Conservation (phyloP, 1,139 yeast genomes). For the Sporopachydermia cereana region DNA sequence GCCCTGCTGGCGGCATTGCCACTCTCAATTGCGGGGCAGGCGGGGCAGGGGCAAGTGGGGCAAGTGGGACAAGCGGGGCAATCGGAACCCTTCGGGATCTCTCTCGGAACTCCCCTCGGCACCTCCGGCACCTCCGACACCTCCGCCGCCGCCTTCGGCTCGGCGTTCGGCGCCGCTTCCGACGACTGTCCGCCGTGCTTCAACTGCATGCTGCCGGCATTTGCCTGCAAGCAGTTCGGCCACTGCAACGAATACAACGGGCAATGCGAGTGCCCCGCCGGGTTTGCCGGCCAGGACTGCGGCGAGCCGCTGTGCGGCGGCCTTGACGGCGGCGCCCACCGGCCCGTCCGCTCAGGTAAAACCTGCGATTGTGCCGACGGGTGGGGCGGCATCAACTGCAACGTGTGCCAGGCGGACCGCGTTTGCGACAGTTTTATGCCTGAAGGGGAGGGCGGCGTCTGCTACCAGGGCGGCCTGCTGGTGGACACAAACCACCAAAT, state of each 20-base stretch:
- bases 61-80: too few relatives aligned
- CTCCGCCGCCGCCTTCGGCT: background rate
- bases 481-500: slow-evolving; percentile 77
- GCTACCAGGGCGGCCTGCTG: slow-evolving; percentile 79
- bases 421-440: slow-evolving; percentile 87
- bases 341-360: slow-evolving; percentile 46
- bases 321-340: slow-evolving; percentile 46
- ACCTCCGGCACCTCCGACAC: background rate
- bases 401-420: slow-evolving; percentile 54
- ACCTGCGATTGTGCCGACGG: slow-evolving; percentile 71
- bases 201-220: slow-evolving; percentile 87
- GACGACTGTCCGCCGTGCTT: slow-evolving; percentile 76
- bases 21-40: too few relatives aligned
- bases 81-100: too few relatives aligned
- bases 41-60: too few relatives aligned
- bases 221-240: slow-evolving; percentile 83
- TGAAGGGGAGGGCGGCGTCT: slow-evolving; percentile 74
- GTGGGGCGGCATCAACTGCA: slow-evolving; percentile 93
- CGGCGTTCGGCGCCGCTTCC: slow-evolving; percentile 13
- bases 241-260: slow-evolving; percentile 81
- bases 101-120: too few relatives aligned
- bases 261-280: slow-evolving; percentile 81
- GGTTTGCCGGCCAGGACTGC: slow-evolving; percentile 92
- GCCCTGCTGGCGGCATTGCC: too few relatives aligned
- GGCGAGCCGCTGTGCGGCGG: slow-evolving; percentile 84